These are phyloP conservation scores for Meyerozyma smithsonii DNA, from an alignment of 1,139 yeast genomes.

Conservation along the genomic window DNA sequence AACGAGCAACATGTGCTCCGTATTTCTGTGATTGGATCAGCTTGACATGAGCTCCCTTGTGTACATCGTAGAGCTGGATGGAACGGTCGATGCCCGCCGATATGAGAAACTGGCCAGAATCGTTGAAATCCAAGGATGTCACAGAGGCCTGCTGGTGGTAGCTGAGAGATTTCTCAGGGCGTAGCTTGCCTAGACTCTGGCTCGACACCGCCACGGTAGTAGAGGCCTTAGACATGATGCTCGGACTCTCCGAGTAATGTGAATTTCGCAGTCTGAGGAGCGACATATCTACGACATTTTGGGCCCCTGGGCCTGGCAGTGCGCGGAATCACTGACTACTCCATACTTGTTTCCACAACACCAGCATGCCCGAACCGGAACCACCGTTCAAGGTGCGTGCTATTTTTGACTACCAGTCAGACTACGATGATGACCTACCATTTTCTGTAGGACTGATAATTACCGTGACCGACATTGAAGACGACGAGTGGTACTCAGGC, in stretches of 20 bases:
- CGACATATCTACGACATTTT: constrained; percentile 1
- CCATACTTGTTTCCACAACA: too few species aligned
- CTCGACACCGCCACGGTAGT: neutral
- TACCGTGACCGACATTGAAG: constrained; percentile 72
- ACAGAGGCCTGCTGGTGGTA: constrained; percentile 56
- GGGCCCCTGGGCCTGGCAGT: neutral
- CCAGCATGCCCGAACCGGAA: constrained; percentile 2
- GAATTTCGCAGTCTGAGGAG: too few species aligned
- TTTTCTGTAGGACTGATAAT: constrained; percentile 66
- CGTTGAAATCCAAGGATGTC: constrained; percentile 83
- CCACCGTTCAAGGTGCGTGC: constrained; percentile 71
- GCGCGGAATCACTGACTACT: too few species aligned
- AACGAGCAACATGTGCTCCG: constrained; percentile 84
- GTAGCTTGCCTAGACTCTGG: neutral
- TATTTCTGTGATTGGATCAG: constrained; percentile 83
- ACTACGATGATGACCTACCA: constrained; percentile 77
- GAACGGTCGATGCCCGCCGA: constrained; percentile 81
- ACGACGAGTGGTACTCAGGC: constrained; percentile 90
- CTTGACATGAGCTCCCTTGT: constrained; percentile 60
- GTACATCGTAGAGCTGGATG: constrained; percentile 77
- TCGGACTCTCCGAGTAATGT: too few species aligned
- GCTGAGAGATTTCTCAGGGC: constrained; percentile 26
- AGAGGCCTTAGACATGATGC: constrained; percentile 2
- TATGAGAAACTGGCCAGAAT: constrained; percentile 72
- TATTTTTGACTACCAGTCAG: constrained; percentile 68